Percentiles rank a stretch among this genome's conserved stretches.
Evolutionary conservation across 768 basidiomycete genomes (phyloP).

Genomic region (Russula vinacea): DNA sequence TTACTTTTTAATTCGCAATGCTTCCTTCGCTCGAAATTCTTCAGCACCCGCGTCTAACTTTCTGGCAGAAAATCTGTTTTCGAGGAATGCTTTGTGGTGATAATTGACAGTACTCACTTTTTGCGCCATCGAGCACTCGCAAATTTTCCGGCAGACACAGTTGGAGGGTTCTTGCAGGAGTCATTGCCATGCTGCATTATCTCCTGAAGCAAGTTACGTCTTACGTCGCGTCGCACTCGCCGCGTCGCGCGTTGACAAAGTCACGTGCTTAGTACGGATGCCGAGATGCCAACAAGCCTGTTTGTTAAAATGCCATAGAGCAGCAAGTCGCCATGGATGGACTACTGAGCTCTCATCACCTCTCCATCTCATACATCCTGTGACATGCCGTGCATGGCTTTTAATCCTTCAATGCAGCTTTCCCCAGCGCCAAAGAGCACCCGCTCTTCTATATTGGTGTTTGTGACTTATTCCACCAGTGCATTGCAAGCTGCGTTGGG

Average conservation of each 20-base stretch:
- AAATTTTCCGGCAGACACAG: no score
- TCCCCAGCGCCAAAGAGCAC: slow-evolving; percentile 52
- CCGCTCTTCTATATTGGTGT: slow-evolving; percentile 71
- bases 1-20: not conserved
- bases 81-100: no score
- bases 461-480: no score
- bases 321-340: slow-evolving; percentile 32
- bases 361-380: slow-evolving; percentile 26
- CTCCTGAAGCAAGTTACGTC: no score
- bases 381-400: slow-evolving; percentile 26
- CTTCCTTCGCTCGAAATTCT: not conserved
- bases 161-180: no score
- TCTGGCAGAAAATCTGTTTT: not conserved
- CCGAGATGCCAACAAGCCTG: no score
- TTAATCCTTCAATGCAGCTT: slow-evolving; percentile 12
- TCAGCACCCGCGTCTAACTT: not conserved
- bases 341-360: slow-evolving; percentile 32
- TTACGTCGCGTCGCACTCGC: no score
- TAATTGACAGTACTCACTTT: not conserved
- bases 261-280: no score
- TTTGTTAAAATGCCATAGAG: slow-evolving; percentile 32
- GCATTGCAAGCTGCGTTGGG: slow-evolving; percentile 63
- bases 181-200: no score
- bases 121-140: not conserved
- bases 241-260: no score